Conservation (phyloP, 495 filamentous ascomycete genomes). For the Sphaerosporella brunnea region DNA sequence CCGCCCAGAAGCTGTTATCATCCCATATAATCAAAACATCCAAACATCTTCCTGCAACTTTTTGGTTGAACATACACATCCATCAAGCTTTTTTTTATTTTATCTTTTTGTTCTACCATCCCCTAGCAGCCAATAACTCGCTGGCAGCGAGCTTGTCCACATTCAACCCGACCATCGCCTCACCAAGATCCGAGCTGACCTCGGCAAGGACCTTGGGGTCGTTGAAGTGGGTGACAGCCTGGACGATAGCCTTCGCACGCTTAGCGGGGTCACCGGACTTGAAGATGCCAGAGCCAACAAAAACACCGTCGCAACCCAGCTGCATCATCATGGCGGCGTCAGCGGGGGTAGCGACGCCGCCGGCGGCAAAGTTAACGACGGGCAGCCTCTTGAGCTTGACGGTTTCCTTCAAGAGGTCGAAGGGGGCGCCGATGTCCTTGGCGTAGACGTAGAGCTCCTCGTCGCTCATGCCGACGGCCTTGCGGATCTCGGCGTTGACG, state of each 20-base stretch:
- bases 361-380: constrained; percentile 97
- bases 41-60: too few relatives aligned
- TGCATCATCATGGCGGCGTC: constrained; percentile 99
- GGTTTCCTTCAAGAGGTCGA: constrained; percentile 62
- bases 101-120: too few relatives aligned
- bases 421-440: constrained; percentile 61
- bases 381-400: constrained; percentile 76
- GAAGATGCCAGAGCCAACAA: constrained; percentile 93
- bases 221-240: constrained; percentile 76
- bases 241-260: constrained; percentile 83
- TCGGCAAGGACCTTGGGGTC: constrained; percentile 77
- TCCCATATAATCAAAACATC: too few relatives aligned
- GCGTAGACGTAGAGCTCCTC: constrained; percentile 57
- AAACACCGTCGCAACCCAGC: constrained; percentile 92
- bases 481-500: constrained; percentile 66
- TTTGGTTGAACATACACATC: too few relatives aligned
- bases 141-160: constrained; percentile 50
- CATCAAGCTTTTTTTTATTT: too few relatives aligned
- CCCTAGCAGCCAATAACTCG: constrained; percentile 70
- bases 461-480: constrained; percentile 46
- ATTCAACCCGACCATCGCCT: constrained; percentile 93
- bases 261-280: constrained; percentile 78
- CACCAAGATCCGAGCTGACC: constrained; percentile 69
- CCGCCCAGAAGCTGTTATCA: too few relatives aligned
- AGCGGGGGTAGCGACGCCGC: constrained; percentile 85